Percentiles rank a stretch among this genome's conserved stretches.
Evolutionary conservation across 2,329 filamentous ascomycete species (phyloP).

Genomic region (Penicillium sp.): DNA sequence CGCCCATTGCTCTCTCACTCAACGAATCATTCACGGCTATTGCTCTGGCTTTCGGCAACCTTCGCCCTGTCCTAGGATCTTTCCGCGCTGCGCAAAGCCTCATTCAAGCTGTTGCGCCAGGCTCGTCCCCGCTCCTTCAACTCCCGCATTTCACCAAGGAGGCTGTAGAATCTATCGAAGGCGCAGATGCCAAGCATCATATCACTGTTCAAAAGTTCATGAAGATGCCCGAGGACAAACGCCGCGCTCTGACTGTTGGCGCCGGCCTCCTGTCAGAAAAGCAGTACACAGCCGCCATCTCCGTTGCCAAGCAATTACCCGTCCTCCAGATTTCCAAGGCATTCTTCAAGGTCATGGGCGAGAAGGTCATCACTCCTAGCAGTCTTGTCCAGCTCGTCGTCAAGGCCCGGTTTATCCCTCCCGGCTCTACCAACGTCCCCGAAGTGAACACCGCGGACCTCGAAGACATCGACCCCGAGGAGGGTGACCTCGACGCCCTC

Average conservation of each 20-base stretch:
- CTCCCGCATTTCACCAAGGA: constrained; percentile 81
- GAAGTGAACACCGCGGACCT: constrained; percentile 77
- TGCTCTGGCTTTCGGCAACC: constrained; percentile 83
- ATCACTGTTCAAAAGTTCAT: constrained; percentile 86
- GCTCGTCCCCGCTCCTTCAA: constrained; percentile 85
- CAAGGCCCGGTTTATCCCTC: constrained; percentile 91
- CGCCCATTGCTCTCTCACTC: constrained; percentile 81
- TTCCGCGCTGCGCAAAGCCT: constrained; percentile 84
- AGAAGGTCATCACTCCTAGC: constrained; percentile 88
- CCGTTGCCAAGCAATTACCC: constrained; percentile 82
- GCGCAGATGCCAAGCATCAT: constrained; percentile 72
- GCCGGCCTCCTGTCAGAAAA: constrained; percentile 71
- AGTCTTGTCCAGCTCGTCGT: constrained; percentile 93
- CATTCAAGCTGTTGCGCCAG: constrained; percentile 85
- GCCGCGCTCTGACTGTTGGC: constrained; percentile 73
- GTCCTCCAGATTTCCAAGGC: constrained; percentile 84
- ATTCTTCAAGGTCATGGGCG: constrained; percentile 98
- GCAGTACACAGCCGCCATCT: constrained; percentile 76
- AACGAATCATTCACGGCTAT: constrained; percentile 88
- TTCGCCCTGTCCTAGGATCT: constrained; percentile 78
- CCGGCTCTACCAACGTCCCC: constrained; percentile 77
- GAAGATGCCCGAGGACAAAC: constrained; percentile 75
- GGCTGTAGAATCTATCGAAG: constrained; percentile 51
- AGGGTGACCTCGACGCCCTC: constrained; percentile 87
- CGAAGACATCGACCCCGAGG: constrained; percentile 88